Evolutionary conservation across 2,329 filamentous ascomycete species (phyloP), one percentile per base, ranked within the genome.

Genomic region (Pseudogymnoascus sp.): DNA sequence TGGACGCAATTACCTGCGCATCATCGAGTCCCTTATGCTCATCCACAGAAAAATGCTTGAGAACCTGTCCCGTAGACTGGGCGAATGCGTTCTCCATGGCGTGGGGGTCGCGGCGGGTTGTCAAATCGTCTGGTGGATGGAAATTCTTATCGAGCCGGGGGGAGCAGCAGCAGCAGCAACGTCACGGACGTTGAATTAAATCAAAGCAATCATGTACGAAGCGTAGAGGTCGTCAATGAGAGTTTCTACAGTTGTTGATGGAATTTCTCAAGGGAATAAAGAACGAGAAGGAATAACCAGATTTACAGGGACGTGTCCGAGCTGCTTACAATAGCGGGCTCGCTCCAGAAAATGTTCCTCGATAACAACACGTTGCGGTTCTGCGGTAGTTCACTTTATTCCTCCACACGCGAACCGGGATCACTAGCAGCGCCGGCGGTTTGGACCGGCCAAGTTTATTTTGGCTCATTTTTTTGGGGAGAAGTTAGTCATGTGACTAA

Each of bases 51-150:
- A 89, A 86, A 70, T 79, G 76, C 72, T 79, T 77, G 71, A 90
- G 79, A 70, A 89, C 84, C 75, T 85, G 78, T 71, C 81, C 76
- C 73, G 80, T 80, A 69, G 84, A 77, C 71, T 79, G 80, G 68
- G 83, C 79, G 71, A 84, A 89, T 68, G 86, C 85, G 78, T 79
- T 82, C 69, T 88, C 84, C 86, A 89, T 89, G 66, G 57, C 25
- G 62, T 51, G 60, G 54, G 25, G 36, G 23, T 43, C 14, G n/a
- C n/a, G n/a, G n/a, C n/a, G n/a, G 41, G 60, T 48, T n/a, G 43
- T 48, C 43, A 7, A 23, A 21, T 23, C 6, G 21, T 25, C 11
- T 23, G 21, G 21, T 60, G 19, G 28, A n/a, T 60, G 19, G 19
- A 60, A 36, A 23, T 60, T 60, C n/a, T 34, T 60, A 36, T 60